phyloP scores from a whole-genome alignment of 345 rosid species.

The Corymbia maculata region DNA sequence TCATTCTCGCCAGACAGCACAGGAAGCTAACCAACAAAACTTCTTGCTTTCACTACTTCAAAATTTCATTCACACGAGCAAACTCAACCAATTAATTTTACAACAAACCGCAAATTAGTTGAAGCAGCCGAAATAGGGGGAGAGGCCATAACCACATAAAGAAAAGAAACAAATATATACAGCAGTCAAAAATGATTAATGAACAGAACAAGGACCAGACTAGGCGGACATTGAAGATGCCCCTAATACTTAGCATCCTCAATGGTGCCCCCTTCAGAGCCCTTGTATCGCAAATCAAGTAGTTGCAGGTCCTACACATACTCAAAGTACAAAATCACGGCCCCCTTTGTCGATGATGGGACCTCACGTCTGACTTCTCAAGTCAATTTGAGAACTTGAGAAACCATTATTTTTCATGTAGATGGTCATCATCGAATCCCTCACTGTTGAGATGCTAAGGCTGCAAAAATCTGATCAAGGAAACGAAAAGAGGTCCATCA shows the following conservation, averaged over 20 bases:
- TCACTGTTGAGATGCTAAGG: background rate
- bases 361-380: background rate
- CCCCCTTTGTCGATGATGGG: background rate
- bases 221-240: constrained; percentile 12
- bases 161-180: background rate
- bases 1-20: background rate
- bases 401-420: background rate
- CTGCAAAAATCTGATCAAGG: background rate
- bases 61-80: background rate
- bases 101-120: background rate
- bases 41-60: background rate
- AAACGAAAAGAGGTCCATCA: background rate
- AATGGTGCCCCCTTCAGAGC: background rate
- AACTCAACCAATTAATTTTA: background rate
- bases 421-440: background rate
- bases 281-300: background rate
- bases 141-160: background rate
- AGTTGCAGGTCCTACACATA: background rate
- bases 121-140: background rate
- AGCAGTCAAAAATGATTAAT: background rate
- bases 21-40: background rate
- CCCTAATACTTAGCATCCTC: constrained; percentile 26
- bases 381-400: background rate
- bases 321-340: background rate
- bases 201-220: background rate